A percentile compares a stretch with the other conserved stretches of the same genome.
These are phyloP conservation scores for Kregervanrija delftensis DNA, from an alignment of 805 yeast genomes.

Conservation along the genomic window DNA sequence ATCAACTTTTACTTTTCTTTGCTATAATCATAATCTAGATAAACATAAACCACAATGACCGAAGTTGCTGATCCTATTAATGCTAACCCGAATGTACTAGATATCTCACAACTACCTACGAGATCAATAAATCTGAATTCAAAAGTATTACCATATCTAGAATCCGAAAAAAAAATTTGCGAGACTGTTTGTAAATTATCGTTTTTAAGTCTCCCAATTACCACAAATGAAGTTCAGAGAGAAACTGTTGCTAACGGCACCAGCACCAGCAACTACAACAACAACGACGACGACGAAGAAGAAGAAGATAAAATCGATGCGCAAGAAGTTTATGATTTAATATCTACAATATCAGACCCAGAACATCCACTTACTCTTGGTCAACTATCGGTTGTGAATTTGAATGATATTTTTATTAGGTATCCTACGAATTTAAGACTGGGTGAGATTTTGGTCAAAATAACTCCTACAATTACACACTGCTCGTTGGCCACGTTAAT, in stretches of 20 bases:
- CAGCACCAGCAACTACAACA: neutral
- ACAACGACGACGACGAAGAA: neutral
- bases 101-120: slow-evolving; percentile 69
- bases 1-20: neutral
- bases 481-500: slow-evolving; percentile 94
- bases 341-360: slow-evolving; percentile 87
- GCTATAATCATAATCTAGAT: neutral
- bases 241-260: neutral
- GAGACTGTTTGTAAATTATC: too few relatives aligned
- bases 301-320: slow-evolving; percentile 51
- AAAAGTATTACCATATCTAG: too few relatives aligned
- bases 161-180: too few relatives aligned
- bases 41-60: neutral
- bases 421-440: slow-evolving; percentile 49
- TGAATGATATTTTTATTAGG: slow-evolving; percentile 67
- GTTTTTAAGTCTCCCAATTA: too few relatives aligned
- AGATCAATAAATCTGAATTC: slow-evolving; percentile 27
- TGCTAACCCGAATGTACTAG: slow-evolving; percentile 85
- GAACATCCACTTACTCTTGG: slow-evolving; percentile 96
- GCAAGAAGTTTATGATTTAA: slow-evolving; percentile 84
- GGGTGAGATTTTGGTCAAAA: slow-evolving; percentile 71
- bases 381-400: slow-evolving; percentile 86
- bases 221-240: too few relatives aligned
- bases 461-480: slow-evolving; percentile 97
- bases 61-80: slow-evolving; percentile 58